Evolutionary conservation across 2,329 filamentous ascomycete species (phyloP).

Genomic region (Cercospora sp.): DNA sequence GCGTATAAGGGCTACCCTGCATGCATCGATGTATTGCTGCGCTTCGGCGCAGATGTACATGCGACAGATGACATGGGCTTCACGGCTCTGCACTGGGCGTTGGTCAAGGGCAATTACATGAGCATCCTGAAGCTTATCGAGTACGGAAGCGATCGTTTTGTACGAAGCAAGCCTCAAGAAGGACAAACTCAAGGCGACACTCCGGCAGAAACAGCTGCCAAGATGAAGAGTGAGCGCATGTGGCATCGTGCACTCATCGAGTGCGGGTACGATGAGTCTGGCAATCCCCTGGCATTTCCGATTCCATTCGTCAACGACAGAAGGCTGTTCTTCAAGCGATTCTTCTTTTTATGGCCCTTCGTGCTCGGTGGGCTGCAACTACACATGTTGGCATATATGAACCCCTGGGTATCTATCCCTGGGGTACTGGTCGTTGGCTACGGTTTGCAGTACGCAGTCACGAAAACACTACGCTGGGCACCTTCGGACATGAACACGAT

Average conservation of each 20-base stretch:
- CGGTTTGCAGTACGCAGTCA: constrained; percentile 73
- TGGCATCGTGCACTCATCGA: constrained; percentile 84
- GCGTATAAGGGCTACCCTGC: constrained; percentile 95
- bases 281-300: constrained; percentile 71
- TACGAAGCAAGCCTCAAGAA: constrained; percentile 64
- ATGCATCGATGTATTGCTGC: constrained; percentile 86
- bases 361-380: constrained; percentile 70
- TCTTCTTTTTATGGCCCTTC: constrained; percentile 89
- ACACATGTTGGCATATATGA: constrained; percentile 70
- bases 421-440: constrained; percentile 66
- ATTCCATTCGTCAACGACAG: constrained; percentile 75
- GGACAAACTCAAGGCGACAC: constrained; percentile 72
- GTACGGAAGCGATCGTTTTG: constrained; percentile 91
- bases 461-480: constrained; percentile 76
- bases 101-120: constrained; percentile 86
- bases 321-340: constrained; percentile 74
- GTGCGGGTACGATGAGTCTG: constrained; percentile 79
- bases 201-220: constrained; percentile 77
- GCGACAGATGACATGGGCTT: constrained; percentile 89
- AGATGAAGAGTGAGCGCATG: constrained; percentile 81
- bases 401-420: constrained; percentile 75
- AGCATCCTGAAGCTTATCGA: constrained; percentile 94
- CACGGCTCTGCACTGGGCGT: constrained; percentile 91
- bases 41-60: constrained; percentile 94
- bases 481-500: constrained; percentile 86